Conservation (phyloP, 192 early-diverging fungal species). For the Backusella tuberculispora region DNA sequence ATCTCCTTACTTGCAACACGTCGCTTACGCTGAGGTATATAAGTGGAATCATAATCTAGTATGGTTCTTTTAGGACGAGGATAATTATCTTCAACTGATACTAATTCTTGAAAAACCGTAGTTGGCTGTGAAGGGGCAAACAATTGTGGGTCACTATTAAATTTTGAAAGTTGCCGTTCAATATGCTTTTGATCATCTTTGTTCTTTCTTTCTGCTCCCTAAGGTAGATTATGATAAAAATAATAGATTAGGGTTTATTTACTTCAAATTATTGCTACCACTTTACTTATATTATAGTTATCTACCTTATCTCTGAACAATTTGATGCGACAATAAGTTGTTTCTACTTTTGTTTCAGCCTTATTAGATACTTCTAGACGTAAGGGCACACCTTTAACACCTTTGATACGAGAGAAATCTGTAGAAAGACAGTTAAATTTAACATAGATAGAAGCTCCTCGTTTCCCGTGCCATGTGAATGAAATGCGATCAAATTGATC, state of each 20-base stretch:
- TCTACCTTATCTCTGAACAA: conserved; percentile 74
- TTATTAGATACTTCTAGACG: conserved; percentile 54
- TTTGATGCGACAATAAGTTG: conserved; percentile 65
- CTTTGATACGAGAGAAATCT: conserved; percentile 82
- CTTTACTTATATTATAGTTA: neutral
- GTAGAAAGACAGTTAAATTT: conserved; percentile 80
- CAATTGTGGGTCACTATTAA: conserved; percentile 55
- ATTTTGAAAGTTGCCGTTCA: conserved; percentile 69
- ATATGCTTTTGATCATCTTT: conserved; percentile 79
- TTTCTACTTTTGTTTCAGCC: conserved; percentile 48
- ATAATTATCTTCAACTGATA: neutral
- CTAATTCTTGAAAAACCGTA: conserved; percentile 39
- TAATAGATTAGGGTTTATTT: too few relatives aligned
- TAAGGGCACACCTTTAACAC: conserved; percentile 77
- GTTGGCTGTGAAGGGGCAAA: conserved; percentile 34
- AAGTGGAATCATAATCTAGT: conserved; percentile 66
- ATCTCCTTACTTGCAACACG: conserved; percentile 39
- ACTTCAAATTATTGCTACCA: too few relatives aligned
- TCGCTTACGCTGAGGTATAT: conserved; percentile 55
- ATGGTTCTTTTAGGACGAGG: neutral
- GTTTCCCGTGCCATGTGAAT: conserved; percentile 72
- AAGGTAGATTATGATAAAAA: conserved; percentile 8
- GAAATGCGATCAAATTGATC: conserved; percentile 69
- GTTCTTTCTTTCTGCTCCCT: conserved; percentile 78
- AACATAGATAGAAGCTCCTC: conserved; percentile 65